A percentile compares a stretch with the other conserved stretches of the same genome.
Conservation (phyloP, 768 basidiomycete genomes). For the Lentinus brumalis region DNA sequence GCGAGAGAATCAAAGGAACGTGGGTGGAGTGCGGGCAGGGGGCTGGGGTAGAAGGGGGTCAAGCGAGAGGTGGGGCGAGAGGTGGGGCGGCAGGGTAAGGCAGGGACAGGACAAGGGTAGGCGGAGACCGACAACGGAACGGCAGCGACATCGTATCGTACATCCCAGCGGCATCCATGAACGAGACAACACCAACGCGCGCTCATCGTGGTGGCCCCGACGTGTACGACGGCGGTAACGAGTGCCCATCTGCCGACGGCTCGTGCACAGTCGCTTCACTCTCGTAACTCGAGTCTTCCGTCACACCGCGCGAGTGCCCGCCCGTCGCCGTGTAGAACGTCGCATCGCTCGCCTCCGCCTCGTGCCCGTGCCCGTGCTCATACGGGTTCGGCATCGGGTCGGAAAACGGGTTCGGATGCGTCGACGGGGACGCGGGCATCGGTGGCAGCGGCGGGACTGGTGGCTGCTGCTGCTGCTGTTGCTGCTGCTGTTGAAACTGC, state of each 20-base stretch:
- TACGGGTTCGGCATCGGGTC: constrained; percentile 22
- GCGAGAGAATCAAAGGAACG: no score
- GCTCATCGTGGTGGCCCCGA: not conserved
- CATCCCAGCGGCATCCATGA: not conserved
- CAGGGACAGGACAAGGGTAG: no score
- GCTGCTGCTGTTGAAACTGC: constrained; percentile 6
- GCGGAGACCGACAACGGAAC: not conserved
- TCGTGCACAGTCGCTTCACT: not conserved
- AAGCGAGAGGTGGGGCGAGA: no score
- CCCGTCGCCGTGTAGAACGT: constrained; percentile 19
- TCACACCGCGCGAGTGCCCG: constrained; percentile 4
- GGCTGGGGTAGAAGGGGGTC: no score
- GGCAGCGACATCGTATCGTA: not conserved
- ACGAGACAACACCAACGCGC: not conserved
- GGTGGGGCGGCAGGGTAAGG: no score
- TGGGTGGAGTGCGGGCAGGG: no score
- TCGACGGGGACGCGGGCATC: not conserved
- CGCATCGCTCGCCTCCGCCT: constrained; percentile 16
- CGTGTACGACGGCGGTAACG: constrained; percentile 4
- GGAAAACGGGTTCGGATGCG: constrained; percentile 10
- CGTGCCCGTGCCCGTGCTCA: constrained; percentile 8
- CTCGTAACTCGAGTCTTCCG: not conserved
- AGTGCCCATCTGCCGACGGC: no score
- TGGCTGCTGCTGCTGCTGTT: constrained; percentile 2
- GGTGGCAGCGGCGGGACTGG: not conserved